Evolutionary conservation across 2,329 filamentous ascomycete genomes (phyloP).

Genomic region (Ceratocystis eucalypticola): DNA sequence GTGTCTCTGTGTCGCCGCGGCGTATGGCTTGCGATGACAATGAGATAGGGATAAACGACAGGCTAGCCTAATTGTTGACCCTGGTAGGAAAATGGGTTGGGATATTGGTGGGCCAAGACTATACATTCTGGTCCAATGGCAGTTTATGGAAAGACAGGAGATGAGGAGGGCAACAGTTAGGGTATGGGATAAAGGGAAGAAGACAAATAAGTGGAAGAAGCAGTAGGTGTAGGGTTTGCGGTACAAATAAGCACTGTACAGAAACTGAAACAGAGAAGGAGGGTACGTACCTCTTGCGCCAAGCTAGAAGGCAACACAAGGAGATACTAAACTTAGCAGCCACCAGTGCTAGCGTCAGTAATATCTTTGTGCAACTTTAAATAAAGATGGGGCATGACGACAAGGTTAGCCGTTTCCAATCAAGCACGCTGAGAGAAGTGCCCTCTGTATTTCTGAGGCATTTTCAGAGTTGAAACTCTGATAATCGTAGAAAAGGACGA

Average conservation of each 20-base stretch:
- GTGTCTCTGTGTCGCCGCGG: too few relatives aligned
- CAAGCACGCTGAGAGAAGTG: not conserved
- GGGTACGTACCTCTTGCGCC: slow-evolving; percentile 5
- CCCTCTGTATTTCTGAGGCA: too few relatives aligned
- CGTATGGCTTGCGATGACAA: too few relatives aligned
- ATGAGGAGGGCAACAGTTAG: not conserved
- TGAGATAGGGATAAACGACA: too few relatives aligned
- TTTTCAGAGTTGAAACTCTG: too few relatives aligned
- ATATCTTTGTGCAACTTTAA: slow-evolving; percentile 11
- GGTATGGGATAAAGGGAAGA: not conserved
- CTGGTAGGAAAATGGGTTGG: too few relatives aligned
- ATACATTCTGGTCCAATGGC: too few relatives aligned
- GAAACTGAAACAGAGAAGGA: not conserved
- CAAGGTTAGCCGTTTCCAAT: not conserved
- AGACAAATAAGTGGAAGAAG: not conserved
- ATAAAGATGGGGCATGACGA: not conserved
- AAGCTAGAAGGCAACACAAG: not conserved
- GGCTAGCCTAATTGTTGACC: too few relatives aligned
- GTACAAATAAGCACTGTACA: not conserved
- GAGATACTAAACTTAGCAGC: not conserved
- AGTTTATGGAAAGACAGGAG: not conserved
- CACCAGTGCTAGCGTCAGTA: not conserved
- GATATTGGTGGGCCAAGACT: too few relatives aligned
- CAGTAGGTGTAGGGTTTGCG: not conserved
- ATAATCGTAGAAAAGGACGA: too few relatives aligned